A percentile compares a stretch with the other conserved stretches of the same genome.
Evolutionary conservation across 2,329 filamentous ascomycete genomes (phyloP).

Genomic region (Fusarium clavum): DNA sequence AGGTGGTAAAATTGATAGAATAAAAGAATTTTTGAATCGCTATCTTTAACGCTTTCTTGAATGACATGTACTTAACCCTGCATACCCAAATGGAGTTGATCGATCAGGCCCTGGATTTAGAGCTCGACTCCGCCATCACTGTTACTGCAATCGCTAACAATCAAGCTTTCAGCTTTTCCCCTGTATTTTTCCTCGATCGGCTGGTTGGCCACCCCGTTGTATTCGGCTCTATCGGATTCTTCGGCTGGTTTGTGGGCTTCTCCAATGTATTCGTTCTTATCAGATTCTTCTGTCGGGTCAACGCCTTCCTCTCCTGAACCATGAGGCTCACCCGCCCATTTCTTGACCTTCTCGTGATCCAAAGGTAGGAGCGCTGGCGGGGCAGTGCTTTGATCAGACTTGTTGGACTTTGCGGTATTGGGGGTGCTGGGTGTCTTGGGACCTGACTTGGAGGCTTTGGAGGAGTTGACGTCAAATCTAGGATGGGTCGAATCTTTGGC

Average conservation of each 20-base stretch:
- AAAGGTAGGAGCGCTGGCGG: background rate
- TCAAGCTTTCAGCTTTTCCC: background rate
- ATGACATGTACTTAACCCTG: background rate
- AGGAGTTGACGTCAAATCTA: background rate
- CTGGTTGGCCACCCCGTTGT: background rate
- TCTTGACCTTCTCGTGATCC: background rate
- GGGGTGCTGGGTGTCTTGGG: background rate
- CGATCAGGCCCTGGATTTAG: background rate
- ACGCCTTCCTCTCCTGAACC: conserved; percentile 2
- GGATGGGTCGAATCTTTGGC: background rate
- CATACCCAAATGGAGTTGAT: background rate
- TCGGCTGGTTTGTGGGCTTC: background rate
- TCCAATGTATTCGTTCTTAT: background rate
- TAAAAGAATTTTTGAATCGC: conserved; percentile 13
- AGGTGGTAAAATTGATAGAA: conserved; percentile 5
- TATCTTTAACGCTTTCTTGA: background rate
- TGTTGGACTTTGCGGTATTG: background rate
- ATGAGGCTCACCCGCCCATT: background rate
- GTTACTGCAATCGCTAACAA: background rate
- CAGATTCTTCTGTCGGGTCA: background rate
- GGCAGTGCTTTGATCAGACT: background rate
- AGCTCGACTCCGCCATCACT: conserved; percentile 14
- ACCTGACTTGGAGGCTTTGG: background rate
- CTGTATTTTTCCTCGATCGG: background rate
- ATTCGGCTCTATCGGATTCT: background rate